Base-by-base conservation (phyloP, 2,329 filamentous ascomycete species). In the Aspergillus sp. region DNA sequence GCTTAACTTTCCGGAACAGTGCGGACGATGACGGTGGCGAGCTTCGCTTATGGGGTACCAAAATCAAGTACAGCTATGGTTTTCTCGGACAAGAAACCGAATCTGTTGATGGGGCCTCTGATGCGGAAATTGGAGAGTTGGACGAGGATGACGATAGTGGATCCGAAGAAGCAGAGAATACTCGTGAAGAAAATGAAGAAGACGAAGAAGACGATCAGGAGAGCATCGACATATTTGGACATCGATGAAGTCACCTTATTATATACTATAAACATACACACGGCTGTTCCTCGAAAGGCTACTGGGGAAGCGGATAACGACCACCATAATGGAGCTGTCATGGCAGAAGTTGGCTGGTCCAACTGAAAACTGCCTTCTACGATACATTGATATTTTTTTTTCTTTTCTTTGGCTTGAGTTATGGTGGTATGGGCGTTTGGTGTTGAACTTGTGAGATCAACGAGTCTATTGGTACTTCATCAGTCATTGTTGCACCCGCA, bases 21-120 rank as follows among this genome's bases (percentile, higher is more conserved):
- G 63, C 70, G n/a, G 75, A 78, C 8, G 83, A 85, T 15, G 83
- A 82, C 0, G 82, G 84, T 17, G 85, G 86, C 58, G 82, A 88
- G 59, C 69, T 88, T 30, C 82, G 83, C 30, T 82, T 89, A 53
- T 88, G 86, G 84, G 81, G 81, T 49, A 76, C 80, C 12, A 81
- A 79, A 70, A 77, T 81, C 21, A 71, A 72, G 48, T 73, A 74
- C 55, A 71, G 69, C 57, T 76, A 76, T 65, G 67, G 73, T 6
- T 71, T 78, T 32, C 71, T 78, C 52, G 65, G 71, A 6, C 69
- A 69, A 21, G 70, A 71, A 32, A 64, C 66, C 3, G 65, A 70
- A 39, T 63, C 66, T n/a, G 60, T 59, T 3, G 70, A 74, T 58
- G 63, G 62, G 6, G 41, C 59, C 9, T 64, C 65, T 23, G 65